These are phyloP conservation scores for Helminthosporium solani DNA, from an alignment of 2,329 filamentous ascomycete species.

Conservation along the genomic window DNA sequence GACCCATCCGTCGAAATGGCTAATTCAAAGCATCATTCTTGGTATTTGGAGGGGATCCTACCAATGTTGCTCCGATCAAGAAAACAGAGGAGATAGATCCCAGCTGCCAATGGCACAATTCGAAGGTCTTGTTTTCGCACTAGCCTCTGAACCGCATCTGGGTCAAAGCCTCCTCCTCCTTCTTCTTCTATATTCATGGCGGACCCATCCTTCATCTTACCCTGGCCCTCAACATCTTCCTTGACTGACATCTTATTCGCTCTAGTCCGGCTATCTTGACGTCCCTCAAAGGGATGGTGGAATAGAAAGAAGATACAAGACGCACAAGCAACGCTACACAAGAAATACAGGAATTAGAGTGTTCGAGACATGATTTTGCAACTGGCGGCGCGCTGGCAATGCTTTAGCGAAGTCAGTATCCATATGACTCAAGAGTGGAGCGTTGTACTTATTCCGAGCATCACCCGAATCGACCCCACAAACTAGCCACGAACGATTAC, in stretches of 20 bases:
- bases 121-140: conserved; percentile 8
- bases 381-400: not conserved
- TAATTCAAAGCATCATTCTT: no score
- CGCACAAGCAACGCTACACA: not conserved
- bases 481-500: not conserved
- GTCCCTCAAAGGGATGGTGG: no score
- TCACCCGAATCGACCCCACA: not conserved
- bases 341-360: not conserved
- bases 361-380: not conserved
- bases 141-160: not conserved
- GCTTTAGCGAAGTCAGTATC: not conserved
- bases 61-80: conserved; percentile 46
- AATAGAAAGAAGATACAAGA: not conserved
- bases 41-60: no score
- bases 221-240: not conserved
- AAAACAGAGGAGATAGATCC: conserved; percentile 9
- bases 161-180: not conserved
- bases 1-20: no score
- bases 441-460: not conserved
- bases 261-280: no score
- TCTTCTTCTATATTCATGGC: not conserved
- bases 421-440: not conserved
- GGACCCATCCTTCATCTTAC: not conserved
- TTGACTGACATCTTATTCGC: not conserved
- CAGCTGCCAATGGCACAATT: conserved; percentile 5